Base-by-base conservation (phyloP, 345 rosid genomes). In the Gossypium mustelinum region DNA sequence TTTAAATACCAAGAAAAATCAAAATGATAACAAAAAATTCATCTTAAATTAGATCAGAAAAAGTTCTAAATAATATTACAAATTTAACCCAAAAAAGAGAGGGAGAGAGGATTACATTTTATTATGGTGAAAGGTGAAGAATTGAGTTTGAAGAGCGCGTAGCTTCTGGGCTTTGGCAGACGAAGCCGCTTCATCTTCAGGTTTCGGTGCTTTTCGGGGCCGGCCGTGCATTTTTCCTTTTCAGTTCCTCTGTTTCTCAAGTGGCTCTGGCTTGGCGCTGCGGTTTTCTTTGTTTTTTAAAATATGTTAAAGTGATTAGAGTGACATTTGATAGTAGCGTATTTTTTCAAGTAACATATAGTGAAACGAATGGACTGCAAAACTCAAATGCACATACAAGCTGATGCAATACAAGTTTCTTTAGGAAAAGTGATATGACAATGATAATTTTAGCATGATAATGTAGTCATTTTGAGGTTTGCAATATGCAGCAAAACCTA, bases 91-190 rank as follows among this genome's bases (percentile, higher is more conserved):
- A 64, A 68, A 3, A 22, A 43, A 47, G 11, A 25, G 1, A 25
- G 16, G n/a, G 4, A 16, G 4, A 62, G 11, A 78, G 0, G 1
- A 6, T 86, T 86, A 93, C 99, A 81, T 91, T 75, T 89, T 86
- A 59, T 72, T 50, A 62, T 83, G 96, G 82, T 90, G 98, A 78
- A 81, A 79, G 24, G 85, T 79, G 75, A 93, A 84, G 81, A 91
- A 82, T 56, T 84, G 89, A 59, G 89, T 78, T 78, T 95, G 99
- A 39, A 95, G 91, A 11, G 80, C 72, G 2, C 91, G 85, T 27
- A 93, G 90, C 80, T 89, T 87, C 82, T 79, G 77, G 13, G 93
- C 93, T 82, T 95, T 91, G 73, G 91, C 93, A 20, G 87, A 84
- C 7, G 89, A 85, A 27, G 87, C 93, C 47, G 86, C 91, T 39